These are phyloP conservation scores for Xylariales sp. DNA, from an alignment of 2,329 filamentous ascomycete genomes.

Conservation along the genomic window DNA sequence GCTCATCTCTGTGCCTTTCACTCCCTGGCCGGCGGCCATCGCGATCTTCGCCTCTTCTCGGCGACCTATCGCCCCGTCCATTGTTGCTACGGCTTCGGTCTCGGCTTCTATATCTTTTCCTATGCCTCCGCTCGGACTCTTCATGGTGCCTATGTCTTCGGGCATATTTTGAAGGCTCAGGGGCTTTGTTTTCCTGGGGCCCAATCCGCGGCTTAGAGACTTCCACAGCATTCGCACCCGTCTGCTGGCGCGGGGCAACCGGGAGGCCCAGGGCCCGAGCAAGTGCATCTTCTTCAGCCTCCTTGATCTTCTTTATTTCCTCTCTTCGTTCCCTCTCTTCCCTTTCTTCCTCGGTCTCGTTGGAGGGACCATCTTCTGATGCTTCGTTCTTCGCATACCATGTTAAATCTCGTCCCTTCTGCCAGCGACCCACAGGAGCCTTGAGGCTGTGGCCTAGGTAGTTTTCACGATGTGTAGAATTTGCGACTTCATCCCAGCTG, in stretches of 20 bases:
- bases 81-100: constrained; percentile 19
- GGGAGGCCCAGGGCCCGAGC: constrained; percentile 78
- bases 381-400: constrained; percentile 62
- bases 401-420: constrained; percentile 65
- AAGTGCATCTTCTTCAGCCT: constrained; percentile 90
- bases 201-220: constrained; percentile 36
- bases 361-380: constrained; percentile 38
- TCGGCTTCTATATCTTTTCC: constrained; percentile 27
- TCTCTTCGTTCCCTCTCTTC: constrained; percentile 62
- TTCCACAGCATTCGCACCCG: constrained; percentile 65
- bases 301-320: constrained; percentile 78
- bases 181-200: constrained; percentile 9
- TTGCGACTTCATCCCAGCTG: constrained; percentile 92
- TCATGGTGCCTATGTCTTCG: constrained; percentile 19
- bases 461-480: constrained; percentile 82
- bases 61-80: constrained; percentile 20
- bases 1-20: background rate
- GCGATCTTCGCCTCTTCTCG: constrained; percentile 13
- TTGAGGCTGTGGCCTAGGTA: constrained; percentile 87
- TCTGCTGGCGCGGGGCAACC: constrained; percentile 54
- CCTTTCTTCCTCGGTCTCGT: constrained; percentile 55
- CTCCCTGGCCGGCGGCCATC: background rate
- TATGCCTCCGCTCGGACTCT: constrained; percentile 26
- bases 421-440: constrained; percentile 89
- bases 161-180: constrained; percentile 8